Base-by-base conservation (phyloP, 2,329 filamentous ascomycete species). In the Xylaria sp. region DNA sequence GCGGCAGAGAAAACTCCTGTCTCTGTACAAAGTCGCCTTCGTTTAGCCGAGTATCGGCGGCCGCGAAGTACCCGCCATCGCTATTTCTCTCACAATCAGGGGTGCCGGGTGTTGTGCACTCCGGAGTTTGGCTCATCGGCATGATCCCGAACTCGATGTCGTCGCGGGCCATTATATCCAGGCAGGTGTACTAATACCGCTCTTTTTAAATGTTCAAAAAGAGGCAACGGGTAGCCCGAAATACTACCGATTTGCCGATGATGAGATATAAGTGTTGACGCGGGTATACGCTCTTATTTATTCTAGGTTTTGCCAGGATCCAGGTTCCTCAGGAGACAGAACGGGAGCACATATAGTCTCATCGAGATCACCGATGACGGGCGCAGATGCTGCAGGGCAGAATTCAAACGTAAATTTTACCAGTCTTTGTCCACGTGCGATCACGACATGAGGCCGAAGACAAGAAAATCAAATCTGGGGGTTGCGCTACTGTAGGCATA, bases 1-100 rank as follows among this genome's bases (percentile, higher is more conserved):
- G 75, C 2, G 76, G 75, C 50, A 71, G 62, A 17, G 66, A 69
- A 59, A 69, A 69, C 47, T 71, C 67, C 4, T 71, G 69, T 39
- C 65, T 64, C 36, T 64, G 53, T 24, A 21, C 27, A 11, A 48
- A 47, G 17, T 65, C 55, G 8, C 58, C 61, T 58, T 65, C 64
- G 17, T 65, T 21, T 3, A 61, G 24, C 39, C 50, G 64, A 45
- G 55, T 19, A 17, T 59, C 53, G 36, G 50, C 55, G 24, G 55
- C 51, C n/a, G 42, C 53, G 30, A 69, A 60, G 54, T 58, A 71
- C 0, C 27, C 55, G 19, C 51, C 56, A 3, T 69, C 64, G 27
- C 59, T 39, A 11, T 56, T 67, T 3, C 30, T 48, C 12, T 71
- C 60, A 19, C 27, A 36, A n/a, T 45, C 53, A 11, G 54, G 36